Percentiles rank a stretch among this genome's conserved stretches.
phyloP scores from a whole-genome alignment of 352 stramenopile genomes.

The Globisporangium acanthophoron region DNA sequence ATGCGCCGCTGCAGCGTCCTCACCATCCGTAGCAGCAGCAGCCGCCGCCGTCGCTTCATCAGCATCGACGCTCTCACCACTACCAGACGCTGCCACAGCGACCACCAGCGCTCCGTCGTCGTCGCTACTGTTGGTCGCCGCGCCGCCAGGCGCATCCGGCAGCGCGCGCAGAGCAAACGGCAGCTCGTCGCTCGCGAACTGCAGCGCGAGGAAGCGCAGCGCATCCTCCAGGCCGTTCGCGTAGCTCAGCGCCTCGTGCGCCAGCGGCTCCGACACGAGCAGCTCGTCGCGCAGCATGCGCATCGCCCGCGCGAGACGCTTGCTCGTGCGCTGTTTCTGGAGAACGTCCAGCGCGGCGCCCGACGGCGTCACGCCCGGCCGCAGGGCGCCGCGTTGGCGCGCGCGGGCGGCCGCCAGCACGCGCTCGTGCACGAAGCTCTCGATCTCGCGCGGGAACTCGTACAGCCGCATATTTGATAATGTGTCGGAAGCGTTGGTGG shows the following conservation, averaged over 20 bases:
- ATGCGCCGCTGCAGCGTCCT: neutral
- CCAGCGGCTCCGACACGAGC: conserved; percentile 6
- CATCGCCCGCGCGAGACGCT: conserved; percentile 48
- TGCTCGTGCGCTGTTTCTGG: conserved; percentile 30
- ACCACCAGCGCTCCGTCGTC: conserved; percentile 27
- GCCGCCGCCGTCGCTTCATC: neutral
- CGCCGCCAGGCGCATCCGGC: neutral
- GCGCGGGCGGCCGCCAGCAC: conserved; percentile 19
- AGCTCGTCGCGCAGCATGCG: conserved; percentile 34
- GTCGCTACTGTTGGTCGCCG: conserved; percentile 7
- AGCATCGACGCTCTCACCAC: neutral
- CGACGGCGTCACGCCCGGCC: conserved; percentile 34
- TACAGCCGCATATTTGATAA: conserved; percentile 11
- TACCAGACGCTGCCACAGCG: conserved; percentile 18
- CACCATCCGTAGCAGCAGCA: neutral
- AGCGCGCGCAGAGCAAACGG: conserved; percentile 35
- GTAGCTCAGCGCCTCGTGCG: conserved; percentile 41
- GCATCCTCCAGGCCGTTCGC: conserved; percentile 66
- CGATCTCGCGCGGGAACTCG: conserved; percentile 51
- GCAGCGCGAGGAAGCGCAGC: conserved; percentile 54
- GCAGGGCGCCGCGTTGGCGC: conserved; percentile 36
- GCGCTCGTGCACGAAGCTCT: conserved; percentile 42
- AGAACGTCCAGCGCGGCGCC: conserved; percentile 33
- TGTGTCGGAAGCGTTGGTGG: too few relatives aligned
- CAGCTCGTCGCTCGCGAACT: conserved; percentile 51